Percentiles rank a stretch among this genome's conserved stretches.
phyloP scores from a whole-genome alignment of 495 filamentous ascomycete genomes.

The Evansstolkia leycettana region DNA sequence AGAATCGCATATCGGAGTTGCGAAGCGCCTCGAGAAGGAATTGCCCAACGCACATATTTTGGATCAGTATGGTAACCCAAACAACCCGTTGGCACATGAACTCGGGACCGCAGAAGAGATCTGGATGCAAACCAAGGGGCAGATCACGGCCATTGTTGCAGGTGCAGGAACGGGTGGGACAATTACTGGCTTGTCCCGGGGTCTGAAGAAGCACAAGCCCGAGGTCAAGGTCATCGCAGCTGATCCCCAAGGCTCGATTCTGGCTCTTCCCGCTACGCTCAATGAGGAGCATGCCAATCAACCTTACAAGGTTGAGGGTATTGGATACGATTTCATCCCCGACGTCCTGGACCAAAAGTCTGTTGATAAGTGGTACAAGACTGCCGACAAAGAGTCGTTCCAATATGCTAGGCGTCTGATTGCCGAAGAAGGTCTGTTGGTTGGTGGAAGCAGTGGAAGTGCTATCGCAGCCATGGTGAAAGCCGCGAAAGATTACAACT shows the following conservation, averaged over 20 bases:
- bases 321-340: conserved; percentile 97
- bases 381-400: conserved; percentile 85
- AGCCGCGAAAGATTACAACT: conserved; percentile 60
- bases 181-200: conserved; percentile 78
- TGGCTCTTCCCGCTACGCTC: conserved; percentile 65
- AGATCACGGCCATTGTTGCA: conserved; percentile 75
- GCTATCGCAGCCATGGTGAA: conserved; percentile 77
- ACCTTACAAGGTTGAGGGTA: conserved; percentile 95
- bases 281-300: conserved; percentile 72
- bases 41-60: conserved; percentile 93
- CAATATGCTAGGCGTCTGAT: conserved; percentile 79
- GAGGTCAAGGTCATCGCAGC: conserved; percentile 79
- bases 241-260: conserved; percentile 79
- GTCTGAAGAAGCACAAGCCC: conserved; percentile 75
- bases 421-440: conserved; percentile 85
- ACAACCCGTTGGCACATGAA: conserved; percentile 93
- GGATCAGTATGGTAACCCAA: conserved; percentile 85
- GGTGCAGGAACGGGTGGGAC: conserved; percentile 95
- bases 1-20: conserved; percentile 95
- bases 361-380: conserved; percentile 98
- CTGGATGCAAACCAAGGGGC: conserved; percentile 80
- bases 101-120: conserved; percentile 93
- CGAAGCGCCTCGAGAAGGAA: conserved; percentile 79
- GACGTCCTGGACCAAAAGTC: conserved; percentile 72
- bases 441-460: conserved; percentile 89